phyloP scores from a whole-genome alignment of 176 grass and related monocot genomes.

The Triticum monococcum region DNA sequence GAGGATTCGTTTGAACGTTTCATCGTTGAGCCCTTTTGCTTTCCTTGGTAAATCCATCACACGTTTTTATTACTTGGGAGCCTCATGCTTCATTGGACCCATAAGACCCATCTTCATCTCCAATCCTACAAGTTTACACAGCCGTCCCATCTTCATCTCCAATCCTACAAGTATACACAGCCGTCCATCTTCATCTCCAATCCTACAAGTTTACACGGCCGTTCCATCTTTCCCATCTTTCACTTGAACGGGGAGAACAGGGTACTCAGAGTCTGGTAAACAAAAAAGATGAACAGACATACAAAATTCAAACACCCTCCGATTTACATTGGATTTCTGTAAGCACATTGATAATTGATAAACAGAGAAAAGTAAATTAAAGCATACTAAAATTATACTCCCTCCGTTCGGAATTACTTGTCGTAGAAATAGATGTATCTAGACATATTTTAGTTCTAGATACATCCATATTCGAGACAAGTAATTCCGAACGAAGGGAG shows the following conservation, averaged over 20 bases:
- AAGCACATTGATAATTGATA: background rate
- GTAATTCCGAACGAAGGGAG: too few relatives aligned
- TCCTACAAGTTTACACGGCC: background rate
- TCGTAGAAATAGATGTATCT: too few relatives aligned
- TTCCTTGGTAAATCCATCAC: background rate
- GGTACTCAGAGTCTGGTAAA: background rate
- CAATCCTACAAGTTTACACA: too few relatives aligned
- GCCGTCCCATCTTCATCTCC: too few relatives aligned
- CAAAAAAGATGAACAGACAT: background rate
- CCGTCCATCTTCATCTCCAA: background rate
- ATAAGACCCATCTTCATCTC: too few relatives aligned
- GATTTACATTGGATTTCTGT: background rate
- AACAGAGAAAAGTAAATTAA: background rate
- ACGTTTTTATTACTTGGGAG: background rate
- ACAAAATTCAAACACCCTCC: background rate
- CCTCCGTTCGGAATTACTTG: too few relatives aligned
- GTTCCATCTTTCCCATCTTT: background rate
- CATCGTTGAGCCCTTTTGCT: background rate
- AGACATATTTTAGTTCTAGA: too few relatives aligned
- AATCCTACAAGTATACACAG: too few relatives aligned
- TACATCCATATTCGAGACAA: too few relatives aligned
- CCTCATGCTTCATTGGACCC: background rate
- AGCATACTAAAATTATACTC: background rate
- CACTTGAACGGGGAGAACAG: constrained; percentile 3
- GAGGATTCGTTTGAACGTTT: background rate